These are phyloP conservation scores for Orbilia quercus DNA, from an alignment of 2,329 filamentous ascomycete species.

Conservation along the genomic window DNA sequence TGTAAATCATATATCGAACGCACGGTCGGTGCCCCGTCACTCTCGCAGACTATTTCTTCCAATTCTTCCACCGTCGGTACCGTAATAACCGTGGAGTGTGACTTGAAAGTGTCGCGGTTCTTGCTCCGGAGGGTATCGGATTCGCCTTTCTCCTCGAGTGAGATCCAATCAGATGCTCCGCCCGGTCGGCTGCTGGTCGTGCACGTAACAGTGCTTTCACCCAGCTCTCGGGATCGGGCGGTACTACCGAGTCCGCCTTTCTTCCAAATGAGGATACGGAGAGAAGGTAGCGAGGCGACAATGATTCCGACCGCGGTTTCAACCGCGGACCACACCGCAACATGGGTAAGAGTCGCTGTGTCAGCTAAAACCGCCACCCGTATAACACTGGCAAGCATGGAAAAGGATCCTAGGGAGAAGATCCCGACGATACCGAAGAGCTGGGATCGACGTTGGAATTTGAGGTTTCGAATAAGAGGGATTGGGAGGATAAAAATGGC, in stretches of 20 bases:
- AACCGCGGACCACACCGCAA: slow-evolving; percentile 51
- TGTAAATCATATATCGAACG: slow-evolving; percentile 49
- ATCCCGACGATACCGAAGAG: slow-evolving; percentile 28
- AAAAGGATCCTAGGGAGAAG: slow-evolving; percentile 39
- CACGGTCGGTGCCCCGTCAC: slow-evolving; percentile 23
- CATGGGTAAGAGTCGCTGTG: slow-evolving; percentile 37
- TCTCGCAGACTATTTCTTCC: slow-evolving; percentile 43
- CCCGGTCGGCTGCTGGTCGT: slow-evolving; percentile 34
- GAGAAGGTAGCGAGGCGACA: slow-evolving; percentile 40
- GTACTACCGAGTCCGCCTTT: slow-evolving; percentile 26
- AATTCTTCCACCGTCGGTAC: slow-evolving; percentile 50
- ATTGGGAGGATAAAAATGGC: slow-evolving; percentile 51
- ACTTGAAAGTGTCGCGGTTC: slow-evolving; percentile 52
- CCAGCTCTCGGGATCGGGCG: slow-evolving; percentile 25
- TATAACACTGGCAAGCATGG: slow-evolving; percentile 49
- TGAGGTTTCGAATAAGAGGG: slow-evolving; percentile 49
- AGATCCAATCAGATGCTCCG: slow-evolving; percentile 47
- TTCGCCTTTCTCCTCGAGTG: slow-evolving; percentile 43
- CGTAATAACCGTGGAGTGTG: slow-evolving; percentile 49
- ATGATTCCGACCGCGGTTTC: slow-evolving; percentile 46
- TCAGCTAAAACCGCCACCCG: slow-evolving; percentile 44
- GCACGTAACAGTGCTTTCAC: slow-evolving; percentile 27
- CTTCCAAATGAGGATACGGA: slow-evolving; percentile 40
- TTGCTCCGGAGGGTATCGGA: slow-evolving; percentile 38
- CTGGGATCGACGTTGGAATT: slow-evolving; percentile 49